Base-by-base conservation (phyloP, 257 asterid species). In the Fraxinus anomala region DNA sequence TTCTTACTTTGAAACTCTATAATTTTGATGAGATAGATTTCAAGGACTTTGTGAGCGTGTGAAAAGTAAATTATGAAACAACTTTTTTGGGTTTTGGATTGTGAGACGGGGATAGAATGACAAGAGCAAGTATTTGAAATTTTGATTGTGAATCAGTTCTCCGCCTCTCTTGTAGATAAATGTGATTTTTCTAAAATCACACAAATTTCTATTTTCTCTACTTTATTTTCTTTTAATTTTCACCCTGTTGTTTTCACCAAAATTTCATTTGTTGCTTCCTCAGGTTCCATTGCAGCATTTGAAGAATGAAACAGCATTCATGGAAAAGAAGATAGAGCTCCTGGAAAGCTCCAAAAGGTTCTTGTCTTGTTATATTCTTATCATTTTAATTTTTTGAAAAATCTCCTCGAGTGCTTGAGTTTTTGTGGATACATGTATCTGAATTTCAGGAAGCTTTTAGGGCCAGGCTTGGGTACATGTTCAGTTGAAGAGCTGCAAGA, bases 321-420 rank as follows among this genome's bases (percentile, higher is more conserved):
- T 79, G 79, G 68, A 79, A 17, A 73, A 73, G 74, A 28, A 79
- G 74, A 79, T 79, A 6, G 79, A 79, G 59, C 54, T 40, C 70
- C 82, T 79, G 49, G 82, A 79, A 63, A 37, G 36, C 67, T 79
- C 79, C 28, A 72, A 79, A 73, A 36, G 79, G 82, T 70, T 73
- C 28, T 63, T 47, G 36, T 44, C 24, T 69, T 28, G 44, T 8
- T 30, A 30, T 17, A 24, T 39, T 36, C 0, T 19, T 59, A 7
- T n/a, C 24, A 10, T 21, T 5, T 51, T 21, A 39, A 1, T 40
- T 36, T 47, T 56, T 23, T 7, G 19, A 5, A 23, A 47, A 47
- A 10, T 4, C 21, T 42, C 44, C n/a, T 70, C 24, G 42, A 44
- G 17, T 31, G 14, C 67, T 26, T 21, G 13, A 19, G 9, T 40